Conservation (phyloP, 305 asterid genomes). For the Solanum chacoense region DNA sequence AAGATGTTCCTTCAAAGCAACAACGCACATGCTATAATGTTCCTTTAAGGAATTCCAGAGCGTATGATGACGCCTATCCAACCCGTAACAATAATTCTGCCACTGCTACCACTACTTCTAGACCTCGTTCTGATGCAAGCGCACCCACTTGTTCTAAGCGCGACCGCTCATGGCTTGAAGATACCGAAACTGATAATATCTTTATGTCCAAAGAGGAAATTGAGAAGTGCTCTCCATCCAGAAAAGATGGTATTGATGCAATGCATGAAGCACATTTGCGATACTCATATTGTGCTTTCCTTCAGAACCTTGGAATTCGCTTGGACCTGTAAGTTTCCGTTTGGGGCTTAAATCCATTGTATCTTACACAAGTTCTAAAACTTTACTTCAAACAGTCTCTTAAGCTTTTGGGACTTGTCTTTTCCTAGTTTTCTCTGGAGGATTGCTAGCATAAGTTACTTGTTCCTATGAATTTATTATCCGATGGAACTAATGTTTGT, state of each 20-base stretch:
- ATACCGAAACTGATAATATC: slow-evolving; percentile 36
- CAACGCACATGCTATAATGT: slow-evolving; percentile 16
- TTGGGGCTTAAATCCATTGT: not conserved
- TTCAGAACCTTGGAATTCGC: slow-evolving; percentile 79
- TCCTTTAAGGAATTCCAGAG: slow-evolving; percentile 19
- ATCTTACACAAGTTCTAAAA: not conserved
- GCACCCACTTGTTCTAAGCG: slow-evolving; percentile 44
- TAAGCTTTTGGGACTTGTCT: not conserved
- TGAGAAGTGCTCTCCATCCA: slow-evolving; percentile 82
- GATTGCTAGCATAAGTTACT: not conserved
- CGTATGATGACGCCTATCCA: slow-evolving; percentile 17
- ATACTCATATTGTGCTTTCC: slow-evolving; percentile 84
- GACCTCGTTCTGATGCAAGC: slow-evolving; percentile 17
- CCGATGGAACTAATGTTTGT: not conserved
- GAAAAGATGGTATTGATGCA: slow-evolving; percentile 88
- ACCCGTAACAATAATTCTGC: slow-evolving; percentile 19
- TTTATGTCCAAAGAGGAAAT: slow-evolving; percentile 86
- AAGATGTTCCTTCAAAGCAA: slow-evolving; percentile 22
- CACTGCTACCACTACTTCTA: slow-evolving; percentile 17
- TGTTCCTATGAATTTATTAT: not conserved
- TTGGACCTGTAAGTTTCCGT: slow-evolving; percentile 69
- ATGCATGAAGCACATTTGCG: slow-evolving; percentile 74
- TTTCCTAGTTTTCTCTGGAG: not conserved
- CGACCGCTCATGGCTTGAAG: slow-evolving; percentile 60
- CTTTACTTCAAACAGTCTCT: not conserved